Base-by-base conservation (phyloP, 192 early-diverging fungal genomes). In the Chytriomyces sp. region DNA sequence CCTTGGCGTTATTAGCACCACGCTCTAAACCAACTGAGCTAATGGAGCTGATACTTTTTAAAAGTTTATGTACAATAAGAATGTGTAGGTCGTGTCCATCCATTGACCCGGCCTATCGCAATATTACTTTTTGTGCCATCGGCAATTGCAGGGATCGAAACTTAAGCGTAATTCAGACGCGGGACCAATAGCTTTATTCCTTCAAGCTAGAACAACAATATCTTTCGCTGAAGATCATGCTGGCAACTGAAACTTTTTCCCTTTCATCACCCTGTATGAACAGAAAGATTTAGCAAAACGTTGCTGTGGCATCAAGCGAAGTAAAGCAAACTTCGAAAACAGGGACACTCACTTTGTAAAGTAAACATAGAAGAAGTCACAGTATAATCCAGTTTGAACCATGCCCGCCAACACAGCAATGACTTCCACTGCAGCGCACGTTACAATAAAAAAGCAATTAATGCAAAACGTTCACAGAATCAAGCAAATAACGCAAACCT, bases 351-450 rank as follows among this genome's bases (percentile, higher is more conserved):
- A 57, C 53, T 90, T 93, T 79, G 89, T 91, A 75, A 94, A 93
- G 84, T 99, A 99, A 63, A 98, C 91, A 79, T 97, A 98, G 86
- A 98, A 97, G 82, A 99, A 99, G 84, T 99, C 98, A 77, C 89
- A 92, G 78, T 98, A 99, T 3, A 99, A 84, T 43, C 89, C 93
- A 2, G 98, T 99, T 80, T 99, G 98, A 45, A 99, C 85, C 20
- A 94, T 74, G 49, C 98, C 98, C 35, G 97, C 92, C 61, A 96
- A 62, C 87, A 95, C 95, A 45, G 93, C 90, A 77, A 98, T 92
- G 83, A 87, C 91, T 78, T 98, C 97, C 13, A 91, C 84, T 77
- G 65, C 75, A 60, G 24, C 13, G 11, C 64, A 64, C 6, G 10
- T 76, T 16, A 50, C 23, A 9, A 5, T 3, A 5, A 64, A 49